Evolutionary conservation across 352 stramenopile genomes (phyloP).

Genomic region (Paralagenidium karlingii): DNA sequence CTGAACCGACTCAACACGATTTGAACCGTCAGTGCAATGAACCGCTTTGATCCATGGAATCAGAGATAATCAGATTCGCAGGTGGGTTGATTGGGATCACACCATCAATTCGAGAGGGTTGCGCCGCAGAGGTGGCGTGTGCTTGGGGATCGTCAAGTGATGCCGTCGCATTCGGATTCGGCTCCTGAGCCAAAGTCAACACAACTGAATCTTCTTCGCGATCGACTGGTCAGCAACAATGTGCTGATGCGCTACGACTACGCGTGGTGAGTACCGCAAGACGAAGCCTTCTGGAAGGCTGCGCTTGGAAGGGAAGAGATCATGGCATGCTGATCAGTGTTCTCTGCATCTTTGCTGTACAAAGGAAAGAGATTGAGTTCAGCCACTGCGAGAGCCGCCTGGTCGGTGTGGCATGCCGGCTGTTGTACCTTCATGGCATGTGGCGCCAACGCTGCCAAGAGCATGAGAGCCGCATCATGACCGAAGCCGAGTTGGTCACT

Average conservation of each 20-base stretch:
- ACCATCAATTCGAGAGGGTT: not conserved
- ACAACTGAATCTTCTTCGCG: conserved; percentile 3
- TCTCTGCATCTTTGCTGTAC: conserved; percentile 3
- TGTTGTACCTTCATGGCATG: conserved; percentile 32
- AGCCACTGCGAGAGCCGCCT: conserved; percentile 21
- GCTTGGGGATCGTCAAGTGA: not conserved
- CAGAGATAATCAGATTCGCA: too few species aligned
- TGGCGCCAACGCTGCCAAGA: too few species aligned
- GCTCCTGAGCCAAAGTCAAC: too few species aligned
- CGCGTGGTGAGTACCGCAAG: conserved; percentile 50
- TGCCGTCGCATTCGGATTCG: not conserved
- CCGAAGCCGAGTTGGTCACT: too few species aligned
- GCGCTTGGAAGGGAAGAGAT: too few species aligned
- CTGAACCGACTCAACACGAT: too few species aligned
- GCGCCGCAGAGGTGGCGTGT: not conserved
- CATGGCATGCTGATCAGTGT: not conserved
- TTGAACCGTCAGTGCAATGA: too few species aligned
- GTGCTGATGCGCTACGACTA: conserved; percentile 82
- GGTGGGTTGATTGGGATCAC: not conserved
- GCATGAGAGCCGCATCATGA: too few species aligned
- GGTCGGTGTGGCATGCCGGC: conserved; percentile 41
- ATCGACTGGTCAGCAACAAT: conserved; percentile 2
- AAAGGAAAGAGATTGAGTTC: conserved; percentile 64
- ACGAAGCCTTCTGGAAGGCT: too few species aligned
- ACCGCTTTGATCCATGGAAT: too few species aligned